Conservation (phyloP, 164 flowering plant species). For the Dillenia suffruticosa region DNA sequence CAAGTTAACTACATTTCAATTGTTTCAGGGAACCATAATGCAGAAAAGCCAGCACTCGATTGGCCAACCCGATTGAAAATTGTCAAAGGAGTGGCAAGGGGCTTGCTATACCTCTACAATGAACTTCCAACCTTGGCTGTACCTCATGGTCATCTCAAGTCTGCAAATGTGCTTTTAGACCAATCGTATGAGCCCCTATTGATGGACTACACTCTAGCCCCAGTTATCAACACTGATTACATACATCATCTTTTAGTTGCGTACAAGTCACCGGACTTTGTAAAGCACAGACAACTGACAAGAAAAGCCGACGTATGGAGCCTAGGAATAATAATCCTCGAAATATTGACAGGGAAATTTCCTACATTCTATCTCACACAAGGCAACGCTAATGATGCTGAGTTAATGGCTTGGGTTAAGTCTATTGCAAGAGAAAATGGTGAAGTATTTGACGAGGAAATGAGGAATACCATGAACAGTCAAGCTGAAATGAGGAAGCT, state of each 20-base stretch:
- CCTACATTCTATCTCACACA: conserved; percentile 32
- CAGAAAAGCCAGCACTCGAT: conserved; percentile 35
- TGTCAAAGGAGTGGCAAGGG: conserved; percentile 72
- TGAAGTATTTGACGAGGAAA: conserved; percentile 55
- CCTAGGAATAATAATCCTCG: conserved; percentile 70
- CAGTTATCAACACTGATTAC: conserved; percentile 51
- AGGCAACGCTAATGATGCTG: conserved; percentile 21
- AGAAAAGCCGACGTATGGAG: conserved; percentile 85
- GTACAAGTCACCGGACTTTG: conserved; percentile 74
- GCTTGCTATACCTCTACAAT: conserved; percentile 50
- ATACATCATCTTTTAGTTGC: conserved; percentile 60
- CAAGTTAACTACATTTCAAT: too few species aligned
- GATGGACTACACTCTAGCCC: conserved; percentile 59
- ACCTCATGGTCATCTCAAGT: conserved; percentile 88
- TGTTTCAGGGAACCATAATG: conserved; percentile 38
- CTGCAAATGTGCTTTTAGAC: conserved; percentile 73
- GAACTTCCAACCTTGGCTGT: conserved; percentile 55
- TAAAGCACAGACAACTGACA: conserved; percentile 30
- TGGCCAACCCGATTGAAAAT: conserved; percentile 72
- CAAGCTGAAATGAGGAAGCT: conserved; percentile 64
- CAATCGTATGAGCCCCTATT: conserved; percentile 48
- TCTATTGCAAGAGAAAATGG: conserved; percentile 34
- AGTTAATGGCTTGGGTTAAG: conserved; percentile 59
- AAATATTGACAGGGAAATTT: conserved; percentile 63
- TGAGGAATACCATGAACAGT: conserved; percentile 27